Conservation (phyloP, 257 asterid genomes). For the Schizonepeta tenuifolia region DNA sequence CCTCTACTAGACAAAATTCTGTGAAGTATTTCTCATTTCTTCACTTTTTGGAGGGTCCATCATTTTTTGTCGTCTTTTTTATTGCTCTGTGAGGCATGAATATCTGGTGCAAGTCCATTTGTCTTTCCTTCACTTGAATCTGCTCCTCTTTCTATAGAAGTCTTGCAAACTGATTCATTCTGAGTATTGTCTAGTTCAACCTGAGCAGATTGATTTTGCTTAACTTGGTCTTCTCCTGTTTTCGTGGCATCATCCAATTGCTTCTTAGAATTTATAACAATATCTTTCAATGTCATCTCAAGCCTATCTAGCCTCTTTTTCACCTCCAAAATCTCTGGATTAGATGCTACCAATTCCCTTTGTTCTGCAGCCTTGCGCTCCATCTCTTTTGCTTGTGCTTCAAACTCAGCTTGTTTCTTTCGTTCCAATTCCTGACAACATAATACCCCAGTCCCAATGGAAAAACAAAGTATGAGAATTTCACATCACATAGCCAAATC, state of each 20-base stretch:
- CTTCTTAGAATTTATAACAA: constrained; percentile 54
- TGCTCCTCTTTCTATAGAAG: constrained; percentile 26
- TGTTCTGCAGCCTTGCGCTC: constrained; percentile 66
- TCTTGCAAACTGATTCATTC: constrained; percentile 28
- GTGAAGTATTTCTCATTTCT: constrained; percentile 30
- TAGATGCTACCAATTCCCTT: constrained; percentile 52
- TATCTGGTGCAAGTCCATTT: constrained; percentile 27
- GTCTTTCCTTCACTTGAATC: constrained; percentile 33
- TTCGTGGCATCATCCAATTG: constrained; percentile 35
- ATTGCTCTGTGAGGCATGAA: constrained; percentile 29
- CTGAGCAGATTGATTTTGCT: constrained; percentile 35
- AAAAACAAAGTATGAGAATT: constrained; percentile 17
- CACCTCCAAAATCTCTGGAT: constrained; percentile 70
- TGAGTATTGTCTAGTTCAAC: constrained; percentile 28
- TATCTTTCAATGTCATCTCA: constrained; percentile 70
- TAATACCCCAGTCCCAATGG: constrained; percentile 7
- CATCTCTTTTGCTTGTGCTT: constrained; percentile 83
- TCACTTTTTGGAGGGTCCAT: constrained; percentile 22
- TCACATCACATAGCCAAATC: constrained; percentile 9
- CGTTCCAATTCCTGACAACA: constrained; percentile 61
- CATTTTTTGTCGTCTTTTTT: constrained; percentile 29
- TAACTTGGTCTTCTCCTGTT: constrained; percentile 25
- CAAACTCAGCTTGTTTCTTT: constrained; percentile 88
- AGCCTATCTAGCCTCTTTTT: constrained; percentile 78
- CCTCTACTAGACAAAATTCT: constrained; percentile 5